Base-by-base conservation (phyloP, 2,329 filamentous ascomycete species). In the Apiospora aurea region DNA sequence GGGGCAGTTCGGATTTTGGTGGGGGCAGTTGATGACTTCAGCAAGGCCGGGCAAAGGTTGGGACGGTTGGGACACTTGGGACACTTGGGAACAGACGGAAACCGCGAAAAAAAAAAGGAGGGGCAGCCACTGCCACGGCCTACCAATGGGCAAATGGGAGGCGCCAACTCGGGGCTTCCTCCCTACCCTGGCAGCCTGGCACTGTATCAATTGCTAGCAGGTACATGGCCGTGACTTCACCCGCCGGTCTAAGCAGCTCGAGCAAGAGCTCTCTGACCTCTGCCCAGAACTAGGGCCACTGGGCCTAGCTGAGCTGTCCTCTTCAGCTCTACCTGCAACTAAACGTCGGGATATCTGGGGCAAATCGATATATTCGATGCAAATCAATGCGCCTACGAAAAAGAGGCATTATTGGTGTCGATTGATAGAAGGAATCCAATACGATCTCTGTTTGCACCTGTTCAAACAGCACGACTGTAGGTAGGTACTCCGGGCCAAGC, bases 11-110 rank as follows among this genome's bases (percentile, higher is more conserved):
- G 13, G 29, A 26, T 34, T 34, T 47, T 46, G 43, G 67, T 49
- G 67, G 67, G 67, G 46, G 43, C 41, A 24, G 29, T 69, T 69
- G 67, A 69, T 69, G 67, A 69, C 43, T 47, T 69, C 67, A 69
- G 46, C 67, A 51, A 41, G 34, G 34, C 34, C 34, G 34, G 34
- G 64, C 43, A 68, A 68, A 68, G 67, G 67, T 68, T 68, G 67
- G 66, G 66, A 29, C 1, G 26, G 67, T 68, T 68, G 67, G 66
- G 66, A 29, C 1, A 3, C 26, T 29, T 29, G 26, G 26, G 26
- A 29, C 26, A 29, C 26, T 29, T 29, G 26, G 26, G 26, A 29
- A 29, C 18, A 41, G 24, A 64, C 16, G n/a, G 29, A 21, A 41
- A 38, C 57, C 24, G 26, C 44, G 26, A 29, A 44, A 46, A 24